Conservation (phyloP, 352 stramenopile species). For the Phytophthora colocasiae region DNA sequence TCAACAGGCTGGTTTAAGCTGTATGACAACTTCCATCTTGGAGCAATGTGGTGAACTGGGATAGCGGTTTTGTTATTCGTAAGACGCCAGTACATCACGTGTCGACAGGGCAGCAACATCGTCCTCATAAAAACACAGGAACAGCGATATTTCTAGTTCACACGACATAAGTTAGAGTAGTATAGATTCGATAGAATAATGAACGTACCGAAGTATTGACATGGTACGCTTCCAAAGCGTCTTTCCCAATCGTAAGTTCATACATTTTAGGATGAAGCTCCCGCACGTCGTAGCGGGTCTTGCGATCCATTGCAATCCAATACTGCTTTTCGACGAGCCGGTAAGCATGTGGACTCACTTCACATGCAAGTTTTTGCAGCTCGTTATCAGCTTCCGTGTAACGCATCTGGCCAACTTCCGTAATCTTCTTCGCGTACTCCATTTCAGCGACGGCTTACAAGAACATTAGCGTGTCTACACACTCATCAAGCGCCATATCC, state of each 20-base stretch:
- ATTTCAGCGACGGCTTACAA: slow-evolving; percentile 8
- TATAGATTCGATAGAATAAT: neutral
- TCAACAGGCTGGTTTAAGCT: slow-evolving; percentile 2
- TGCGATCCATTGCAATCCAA: neutral
- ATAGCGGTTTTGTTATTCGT: slow-evolving; percentile 3
- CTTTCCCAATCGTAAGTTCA: neutral
- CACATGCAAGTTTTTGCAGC: neutral
- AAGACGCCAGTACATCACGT: slow-evolving; percentile 12
- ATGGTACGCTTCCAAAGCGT: neutral
- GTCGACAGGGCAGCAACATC: slow-evolving; percentile 1
- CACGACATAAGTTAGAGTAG: neutral
- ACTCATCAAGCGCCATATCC: slow-evolving; percentile 3
- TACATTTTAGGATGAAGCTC: slow-evolving; percentile 5
- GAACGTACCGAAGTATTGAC: slow-evolving; percentile 6
- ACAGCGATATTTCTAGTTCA: slow-evolving; percentile 8
- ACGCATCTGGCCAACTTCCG: slow-evolving; percentile 5
- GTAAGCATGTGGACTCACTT: slow-evolving; percentile 6
- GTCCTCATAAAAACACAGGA: slow-evolving; percentile 15
- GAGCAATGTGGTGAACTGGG: neutral
- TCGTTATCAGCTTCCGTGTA: slow-evolving; percentile 2
- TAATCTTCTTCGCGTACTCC: slow-evolving; percentile 14
- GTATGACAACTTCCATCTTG: neutral
- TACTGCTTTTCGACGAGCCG: slow-evolving; percentile 7
- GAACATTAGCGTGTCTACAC: slow-evolving; percentile 14
- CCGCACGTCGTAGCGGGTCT: neutral